A percentile compares a stretch with the other conserved stretches of the same genome.
phyloP scores from a whole-genome alignment of 495 filamentous ascomycete species.

The Aspergillus steynii region DNA sequence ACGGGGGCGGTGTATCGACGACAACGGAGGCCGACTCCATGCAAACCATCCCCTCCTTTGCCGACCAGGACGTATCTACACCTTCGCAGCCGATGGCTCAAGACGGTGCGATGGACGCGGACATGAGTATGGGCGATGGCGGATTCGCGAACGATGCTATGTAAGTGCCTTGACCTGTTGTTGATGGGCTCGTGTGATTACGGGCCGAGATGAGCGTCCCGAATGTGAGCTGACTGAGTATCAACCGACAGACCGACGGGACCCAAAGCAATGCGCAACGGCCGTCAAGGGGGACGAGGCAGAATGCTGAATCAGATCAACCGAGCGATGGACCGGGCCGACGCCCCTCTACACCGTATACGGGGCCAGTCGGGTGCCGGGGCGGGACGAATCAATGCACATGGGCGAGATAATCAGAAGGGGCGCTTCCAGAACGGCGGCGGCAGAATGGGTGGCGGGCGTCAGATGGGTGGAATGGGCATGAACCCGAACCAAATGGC shows the following conservation, averaged over 20 bases:
- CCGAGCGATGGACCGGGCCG: constrained; percentile 80
- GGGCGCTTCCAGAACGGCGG: constrained; percentile 57
- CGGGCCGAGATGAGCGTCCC: background rate
- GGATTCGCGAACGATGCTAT: constrained; percentile 53
- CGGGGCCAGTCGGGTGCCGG: constrained; percentile 60
- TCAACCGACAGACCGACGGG: constrained; percentile 73
- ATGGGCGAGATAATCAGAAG: constrained; percentile 69
- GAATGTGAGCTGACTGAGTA: constrained; percentile 19
- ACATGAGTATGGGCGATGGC: constrained; percentile 78
- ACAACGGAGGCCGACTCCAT: constrained; percentile 19
- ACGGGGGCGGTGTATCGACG: constrained; percentile 38
- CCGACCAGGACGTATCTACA: constrained; percentile 24
- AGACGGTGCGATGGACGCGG: constrained; percentile 52
- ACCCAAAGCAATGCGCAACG: constrained; percentile 91
- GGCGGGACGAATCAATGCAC: constrained; percentile 73
- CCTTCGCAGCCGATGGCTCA: constrained; percentile 22
- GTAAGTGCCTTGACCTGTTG: constrained; percentile 53
- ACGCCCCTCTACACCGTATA: constrained; percentile 78
- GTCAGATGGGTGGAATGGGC: constrained; percentile 53
- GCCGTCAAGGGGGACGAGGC: constrained; percentile 56
- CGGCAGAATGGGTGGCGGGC: constrained; percentile 35
- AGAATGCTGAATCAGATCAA: constrained; percentile 86
- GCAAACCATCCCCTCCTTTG: constrained; percentile 39
- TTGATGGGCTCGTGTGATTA: background rate
- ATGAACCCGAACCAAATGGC: constrained; percentile 47